A percentile compares a stretch with the other conserved stretches of the same genome.
Evolutionary conservation across 2,329 filamentous ascomycete species (phyloP).

Genomic region (Leptographium flavum): DNA sequence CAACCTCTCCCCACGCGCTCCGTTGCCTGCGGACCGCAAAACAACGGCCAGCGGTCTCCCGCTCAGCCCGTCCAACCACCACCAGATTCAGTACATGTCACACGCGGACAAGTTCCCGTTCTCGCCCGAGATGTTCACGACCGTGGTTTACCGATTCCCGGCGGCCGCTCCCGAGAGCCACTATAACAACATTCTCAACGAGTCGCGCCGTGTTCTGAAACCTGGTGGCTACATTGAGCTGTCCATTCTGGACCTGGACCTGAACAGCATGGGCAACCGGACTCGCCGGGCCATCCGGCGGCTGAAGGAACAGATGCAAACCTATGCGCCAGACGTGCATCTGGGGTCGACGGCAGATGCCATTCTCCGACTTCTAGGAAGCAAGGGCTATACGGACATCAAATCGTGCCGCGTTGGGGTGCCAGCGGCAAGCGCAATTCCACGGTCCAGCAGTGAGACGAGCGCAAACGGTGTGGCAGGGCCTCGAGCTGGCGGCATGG

Average conservation of each 20-base stretch:
- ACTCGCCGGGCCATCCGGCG: conserved; percentile 54
- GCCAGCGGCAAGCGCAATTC: conserved; percentile 46
- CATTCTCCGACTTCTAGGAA: conserved; percentile 52
- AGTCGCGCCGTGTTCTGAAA: conserved; percentile 63
- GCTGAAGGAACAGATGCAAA: conserved; percentile 57
- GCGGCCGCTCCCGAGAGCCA: conserved; percentile 51
- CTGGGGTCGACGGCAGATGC: conserved; percentile 46
- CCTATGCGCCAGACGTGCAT: conserved; percentile 42
- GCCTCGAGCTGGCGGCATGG: conserved; percentile 14
- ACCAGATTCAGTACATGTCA: conserved; percentile 55
- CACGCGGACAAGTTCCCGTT: conserved; percentile 59
- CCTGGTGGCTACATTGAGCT: conserved; percentile 70
- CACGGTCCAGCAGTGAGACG: conserved; percentile 12
- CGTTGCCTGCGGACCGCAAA: conserved; percentile 29
- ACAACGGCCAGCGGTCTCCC: conserved; percentile 32
- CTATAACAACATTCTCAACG: conserved; percentile 57
- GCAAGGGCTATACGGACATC: conserved; percentile 55
- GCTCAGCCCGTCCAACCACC: conserved; percentile 53
- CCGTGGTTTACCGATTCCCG: conserved; percentile 66
- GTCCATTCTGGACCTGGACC: conserved; percentile 62
- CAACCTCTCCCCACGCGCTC: conserved; percentile 51
- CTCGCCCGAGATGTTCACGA: conserved; percentile 58
- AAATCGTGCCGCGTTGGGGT: conserved; percentile 68
- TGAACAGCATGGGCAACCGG: conserved; percentile 67
- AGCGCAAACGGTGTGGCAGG: conserved; percentile 5